Evolutionary conservation across 1,139 yeast genomes (phyloP), one percentile per base, ranked within the genome.

Genomic region (Yamadazyma oceani): DNA sequence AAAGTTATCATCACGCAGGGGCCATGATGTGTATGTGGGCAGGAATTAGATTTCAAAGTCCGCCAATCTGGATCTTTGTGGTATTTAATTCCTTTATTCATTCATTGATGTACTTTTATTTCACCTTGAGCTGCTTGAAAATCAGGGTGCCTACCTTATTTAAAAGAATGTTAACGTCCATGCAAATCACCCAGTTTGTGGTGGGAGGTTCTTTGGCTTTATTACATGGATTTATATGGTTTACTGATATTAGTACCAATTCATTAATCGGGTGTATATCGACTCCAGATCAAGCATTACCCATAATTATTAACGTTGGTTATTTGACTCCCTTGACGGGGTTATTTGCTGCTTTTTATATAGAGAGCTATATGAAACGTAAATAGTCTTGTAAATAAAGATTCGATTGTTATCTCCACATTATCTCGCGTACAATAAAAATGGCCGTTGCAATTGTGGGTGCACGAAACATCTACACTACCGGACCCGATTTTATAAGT

Each of bases 11-110:
- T 57, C 92, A 84, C 57, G 78, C 90, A 2, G 92, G 90, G 27
- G 92, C 92, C 35, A 83, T 83, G 83, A 67, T 83, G 64, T 81
- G 87, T 49, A 83, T 83, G 90, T 83, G 89, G 89, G 78, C 85
- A 2, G 92, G 90, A 3, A 75, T 82, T 41, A 66, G 90, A 41
- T 84, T 66, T 58, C 77, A 78, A 41, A 76, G 87, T 10, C 87
- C 89, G 9, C 90, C 90, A 28, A 82, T 83, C 54, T 83, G 90
- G 92, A 80, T 83, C 48, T 83, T 83, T 60, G 89, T 83, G 37
- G 87, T 81, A 19, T 84, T 83, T 75, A 84, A 83, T 66, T 82
- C 88, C 11, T 78, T 83, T 55, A 41, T 84, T 55, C 90, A 84
- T 64, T 70, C 86, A 27, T 72, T 83, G 60, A 84, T 84, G 90